Evolutionary conservation across 306 rosid species (phyloP).

Genomic region (Begonia masoniana): DNA sequence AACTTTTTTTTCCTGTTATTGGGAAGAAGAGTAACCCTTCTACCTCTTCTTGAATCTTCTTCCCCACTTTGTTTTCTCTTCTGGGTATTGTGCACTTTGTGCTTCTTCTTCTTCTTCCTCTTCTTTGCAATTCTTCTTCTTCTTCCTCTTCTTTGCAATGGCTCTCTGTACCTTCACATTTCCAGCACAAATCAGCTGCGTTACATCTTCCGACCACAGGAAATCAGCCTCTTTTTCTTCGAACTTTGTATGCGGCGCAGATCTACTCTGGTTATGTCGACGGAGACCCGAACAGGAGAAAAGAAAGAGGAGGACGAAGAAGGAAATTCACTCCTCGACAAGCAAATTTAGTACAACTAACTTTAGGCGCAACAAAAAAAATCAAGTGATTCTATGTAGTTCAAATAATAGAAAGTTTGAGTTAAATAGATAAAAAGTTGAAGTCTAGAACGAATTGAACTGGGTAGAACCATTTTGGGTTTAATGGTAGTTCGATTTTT

Average conservation of each 20-base stretch:
- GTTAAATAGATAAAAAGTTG: too few species aligned
- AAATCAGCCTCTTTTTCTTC: constrained; percentile 18
- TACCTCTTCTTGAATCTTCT: constrained; percentile 3
- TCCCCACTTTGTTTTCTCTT: constrained; percentile 11
- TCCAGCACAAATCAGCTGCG: constrained; percentile 27
- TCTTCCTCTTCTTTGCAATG: too few species aligned
- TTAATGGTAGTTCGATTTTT: too few species aligned
- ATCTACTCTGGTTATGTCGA: constrained; percentile 22
- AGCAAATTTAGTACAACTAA: too few species aligned
- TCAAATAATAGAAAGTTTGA: too few species aligned
- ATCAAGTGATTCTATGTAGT: too few species aligned
- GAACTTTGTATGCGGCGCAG: constrained; percentile 23
- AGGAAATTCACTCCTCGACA: too few species aligned
- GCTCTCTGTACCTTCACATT: constrained; percentile 54
- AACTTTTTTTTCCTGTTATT: not conserved
- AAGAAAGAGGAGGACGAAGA: too few species aligned
- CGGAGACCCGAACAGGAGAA: constrained; percentile 43
- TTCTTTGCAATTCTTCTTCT: too few species aligned
- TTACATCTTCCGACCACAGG: constrained; percentile 17
- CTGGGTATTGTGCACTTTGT: not conserved
- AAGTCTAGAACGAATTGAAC: too few species aligned
- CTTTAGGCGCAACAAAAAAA: too few species aligned
- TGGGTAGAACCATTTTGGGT: too few species aligned
- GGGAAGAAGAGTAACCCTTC: constrained; percentile 10
- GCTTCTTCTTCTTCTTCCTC: constrained; percentile 1